Percentiles rank a stretch among this genome's conserved stretches.
These are phyloP conservation scores for Shiraia sp. DNA, from an alignment of 2,329 filamentous ascomycete species.

Conservation along the genomic window DNA sequence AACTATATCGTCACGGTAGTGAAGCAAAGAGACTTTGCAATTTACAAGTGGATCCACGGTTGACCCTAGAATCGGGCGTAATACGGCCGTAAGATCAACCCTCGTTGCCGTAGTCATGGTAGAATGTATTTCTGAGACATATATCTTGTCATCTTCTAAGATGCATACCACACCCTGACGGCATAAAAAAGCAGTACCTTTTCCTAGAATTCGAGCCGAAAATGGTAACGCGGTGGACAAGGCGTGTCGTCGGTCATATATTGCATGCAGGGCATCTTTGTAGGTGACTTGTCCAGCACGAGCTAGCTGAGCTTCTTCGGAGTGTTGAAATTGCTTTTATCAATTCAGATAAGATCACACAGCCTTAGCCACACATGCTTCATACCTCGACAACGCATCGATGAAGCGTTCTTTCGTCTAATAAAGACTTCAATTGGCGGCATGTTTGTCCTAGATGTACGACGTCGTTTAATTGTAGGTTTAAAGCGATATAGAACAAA, in stretches of 20 bases:
- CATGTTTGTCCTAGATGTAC: conserved; percentile 61
- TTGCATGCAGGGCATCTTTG: conserved; percentile 59
- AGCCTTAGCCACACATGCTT: conserved; percentile 4
- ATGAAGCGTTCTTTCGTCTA: conserved; percentile 61
- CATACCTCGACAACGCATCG: conserved; percentile 62
- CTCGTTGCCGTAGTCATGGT: conserved; percentile 5
- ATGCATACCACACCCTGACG: conserved; percentile 68
- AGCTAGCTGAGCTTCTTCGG: conserved; percentile 52
- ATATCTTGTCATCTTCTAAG: conserved; percentile 57
- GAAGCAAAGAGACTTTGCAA: conserved; percentile 30
- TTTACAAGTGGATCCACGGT: conserved; percentile 44
- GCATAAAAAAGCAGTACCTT: conserved; percentile 66
- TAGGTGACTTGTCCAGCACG: conserved; percentile 47
- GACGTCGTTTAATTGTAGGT: conserved; percentile 62
- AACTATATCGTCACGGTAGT: conserved; percentile 41
- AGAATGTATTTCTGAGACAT: conserved; percentile 61
- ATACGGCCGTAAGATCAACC: conserved; percentile 24
- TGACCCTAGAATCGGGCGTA: conserved; percentile 11
- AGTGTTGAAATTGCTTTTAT: conserved; percentile 48
- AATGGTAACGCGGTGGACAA: conserved; percentile 66
- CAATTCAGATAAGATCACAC: not conserved
- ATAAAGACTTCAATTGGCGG: conserved; percentile 54
- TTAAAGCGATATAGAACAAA: conserved; percentile 60
- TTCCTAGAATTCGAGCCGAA: conserved; percentile 61
- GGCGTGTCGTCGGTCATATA: conserved; percentile 65